Conservation (phyloP, 176 grass and related monocot species). For the Raddia guianensis region DNA sequence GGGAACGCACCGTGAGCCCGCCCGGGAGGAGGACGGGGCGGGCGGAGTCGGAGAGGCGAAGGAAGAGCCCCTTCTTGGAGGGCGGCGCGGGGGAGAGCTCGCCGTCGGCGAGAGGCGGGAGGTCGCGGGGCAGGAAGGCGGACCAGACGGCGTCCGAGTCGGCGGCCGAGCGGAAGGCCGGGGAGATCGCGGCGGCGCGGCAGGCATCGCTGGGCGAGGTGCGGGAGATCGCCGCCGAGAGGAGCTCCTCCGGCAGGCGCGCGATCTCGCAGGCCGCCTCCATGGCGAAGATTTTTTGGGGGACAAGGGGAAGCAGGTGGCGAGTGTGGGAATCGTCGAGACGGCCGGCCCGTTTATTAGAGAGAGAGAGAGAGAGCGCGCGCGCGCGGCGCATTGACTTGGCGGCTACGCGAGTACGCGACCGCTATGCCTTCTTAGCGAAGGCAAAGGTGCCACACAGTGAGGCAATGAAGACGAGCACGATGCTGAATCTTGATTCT, state of each 20-base stretch:
- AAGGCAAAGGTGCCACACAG: no score
- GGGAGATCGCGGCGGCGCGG: constrained; percentile 42
- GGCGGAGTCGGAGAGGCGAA: constrained; percentile 49
- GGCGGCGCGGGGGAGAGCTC: constrained; percentile 20
- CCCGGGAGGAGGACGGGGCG: constrained; percentile 45
- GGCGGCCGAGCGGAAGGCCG: constrained; percentile 52
- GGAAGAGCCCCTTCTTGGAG: constrained; percentile 49
- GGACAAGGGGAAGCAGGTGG: no score
- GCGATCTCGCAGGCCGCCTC: constrained; percentile 27
- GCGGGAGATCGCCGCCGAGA: constrained; percentile 49
- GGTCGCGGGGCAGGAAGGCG: constrained; percentile 46
- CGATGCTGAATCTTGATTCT: no score
- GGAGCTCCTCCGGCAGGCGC: constrained; percentile 57
- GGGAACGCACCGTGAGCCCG: constrained; percentile 34
- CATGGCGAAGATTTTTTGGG: no score
- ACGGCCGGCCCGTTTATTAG: no score
- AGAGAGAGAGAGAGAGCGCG: no score
- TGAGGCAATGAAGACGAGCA: no score
- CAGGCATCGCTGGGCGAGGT: constrained; percentile 57
- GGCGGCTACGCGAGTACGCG: no score
- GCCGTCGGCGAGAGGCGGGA: constrained; percentile 28
- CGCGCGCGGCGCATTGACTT: no score
- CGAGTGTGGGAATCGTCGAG: no score
- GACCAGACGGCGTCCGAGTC: constrained; percentile 60
- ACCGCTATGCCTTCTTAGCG: no score